A percentile compares a stretch with the other conserved stretches of the same genome.
These are phyloP conservation scores for Apiosordaria backusii DNA, from an alignment of 495 filamentous ascomycete genomes.

Conservation along the genomic window DNA sequence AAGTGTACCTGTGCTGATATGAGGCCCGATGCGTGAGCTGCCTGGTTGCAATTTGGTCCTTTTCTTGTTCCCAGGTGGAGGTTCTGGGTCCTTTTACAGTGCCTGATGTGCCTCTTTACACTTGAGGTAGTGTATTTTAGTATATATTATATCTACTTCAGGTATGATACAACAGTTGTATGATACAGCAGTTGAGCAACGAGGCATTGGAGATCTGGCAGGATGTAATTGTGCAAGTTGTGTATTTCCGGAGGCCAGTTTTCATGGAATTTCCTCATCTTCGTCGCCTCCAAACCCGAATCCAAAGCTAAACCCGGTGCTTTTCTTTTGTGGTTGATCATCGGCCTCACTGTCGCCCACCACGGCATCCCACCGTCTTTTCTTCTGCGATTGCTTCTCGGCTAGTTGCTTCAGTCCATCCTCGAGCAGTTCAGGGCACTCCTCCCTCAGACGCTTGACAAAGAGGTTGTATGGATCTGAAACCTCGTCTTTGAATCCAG, in stretches of 20 bases:
- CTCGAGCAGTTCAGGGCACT: slow-evolving; percentile 62
- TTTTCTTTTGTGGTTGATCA: slow-evolving; percentile 34
- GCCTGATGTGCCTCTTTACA: no score
- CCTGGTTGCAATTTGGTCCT: background rate
- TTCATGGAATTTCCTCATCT: slow-evolving; percentile 40
- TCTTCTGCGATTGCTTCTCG: slow-evolving; percentile 58
- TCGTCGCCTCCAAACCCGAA: slow-evolving; percentile 64
- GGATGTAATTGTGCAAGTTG: background rate
- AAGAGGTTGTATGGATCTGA: slow-evolving; percentile 73
- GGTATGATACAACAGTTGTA: no score
- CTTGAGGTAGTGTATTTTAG: no score
- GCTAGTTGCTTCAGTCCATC: slow-evolving; percentile 62
- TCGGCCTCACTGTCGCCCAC: slow-evolving; percentile 49
- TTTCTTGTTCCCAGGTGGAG: background rate
- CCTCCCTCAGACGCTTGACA: slow-evolving; percentile 60
- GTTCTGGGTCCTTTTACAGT: no score
- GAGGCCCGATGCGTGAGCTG: background rate
- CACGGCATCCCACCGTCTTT: slow-evolving; percentile 82
- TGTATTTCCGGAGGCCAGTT: background rate
- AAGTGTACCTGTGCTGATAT: background rate
- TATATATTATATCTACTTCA: background rate
- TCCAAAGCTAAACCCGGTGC: slow-evolving; percentile 74
- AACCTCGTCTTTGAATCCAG: slow-evolving; percentile 75
- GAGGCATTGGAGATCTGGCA: no score
- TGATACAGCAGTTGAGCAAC: no score